Percentiles rank a stretch among this genome's conserved stretches.
These are phyloP conservation scores for Aquilaria sinensis DNA, from an alignment of 345 rosid genomes.

Conservation along the genomic window DNA sequence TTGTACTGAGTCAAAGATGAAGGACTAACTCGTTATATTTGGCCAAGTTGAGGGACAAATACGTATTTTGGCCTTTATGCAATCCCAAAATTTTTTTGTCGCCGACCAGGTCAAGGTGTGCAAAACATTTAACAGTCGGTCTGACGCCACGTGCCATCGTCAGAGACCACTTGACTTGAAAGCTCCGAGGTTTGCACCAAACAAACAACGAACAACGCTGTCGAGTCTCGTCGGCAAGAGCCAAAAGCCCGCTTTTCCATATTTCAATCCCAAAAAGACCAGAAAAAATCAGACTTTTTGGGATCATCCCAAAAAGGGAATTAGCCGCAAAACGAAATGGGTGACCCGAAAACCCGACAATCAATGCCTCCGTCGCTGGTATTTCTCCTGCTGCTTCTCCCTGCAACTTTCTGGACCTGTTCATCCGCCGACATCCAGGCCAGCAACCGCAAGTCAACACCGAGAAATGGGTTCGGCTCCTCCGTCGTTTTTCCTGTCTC, in stretches of 20 bases:
- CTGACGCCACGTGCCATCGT: too few relatives aligned
- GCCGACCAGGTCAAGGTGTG: too few relatives aligned
- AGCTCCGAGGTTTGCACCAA: too few relatives aligned
- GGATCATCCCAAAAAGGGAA: neutral
- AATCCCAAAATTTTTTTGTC: too few relatives aligned
- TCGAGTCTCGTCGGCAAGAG: too few relatives aligned
- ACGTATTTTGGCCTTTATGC: too few relatives aligned
- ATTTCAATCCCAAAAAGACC: neutral
- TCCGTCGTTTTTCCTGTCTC: conserved; percentile 55
- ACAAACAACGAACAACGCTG: too few relatives aligned
- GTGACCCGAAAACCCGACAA: conserved; percentile 2
- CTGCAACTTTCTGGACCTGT: conserved; percentile 20
- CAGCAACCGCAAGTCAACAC: conserved; percentile 17
- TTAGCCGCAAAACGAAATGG: conserved; percentile 12
- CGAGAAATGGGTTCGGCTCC: conserved; percentile 22
- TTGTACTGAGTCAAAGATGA: too few relatives aligned
- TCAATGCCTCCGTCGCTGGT: neutral
- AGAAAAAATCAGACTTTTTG: neutral
- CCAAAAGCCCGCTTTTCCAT: neutral
- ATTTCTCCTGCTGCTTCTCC: conserved; percentile 10
- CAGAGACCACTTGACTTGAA: too few relatives aligned
- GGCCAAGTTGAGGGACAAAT: too few relatives aligned
- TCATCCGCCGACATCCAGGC: conserved; percentile 27
- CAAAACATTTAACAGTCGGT: too few relatives aligned
- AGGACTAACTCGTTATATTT: too few relatives aligned